phyloP scores from a whole-genome alignment of 192 early-diverging fungal species.

The Linnemannia schmuckeri region DNA sequence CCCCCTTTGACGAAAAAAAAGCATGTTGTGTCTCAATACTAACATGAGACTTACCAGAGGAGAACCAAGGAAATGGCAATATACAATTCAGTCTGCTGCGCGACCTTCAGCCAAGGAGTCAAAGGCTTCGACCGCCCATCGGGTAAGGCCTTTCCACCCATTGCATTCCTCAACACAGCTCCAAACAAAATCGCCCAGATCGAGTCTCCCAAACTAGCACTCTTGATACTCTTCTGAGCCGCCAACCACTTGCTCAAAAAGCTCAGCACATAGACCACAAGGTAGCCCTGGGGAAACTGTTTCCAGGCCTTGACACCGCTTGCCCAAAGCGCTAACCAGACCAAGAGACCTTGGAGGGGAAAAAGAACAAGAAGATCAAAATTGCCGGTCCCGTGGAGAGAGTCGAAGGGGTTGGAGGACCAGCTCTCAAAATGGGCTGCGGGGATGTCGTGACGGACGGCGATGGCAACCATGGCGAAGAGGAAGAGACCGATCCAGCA shows the following conservation, averaged over 20 bases:
- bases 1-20: neutral
- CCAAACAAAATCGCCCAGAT: slow-evolving; percentile 67
- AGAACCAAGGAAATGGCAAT: slow-evolving; percentile 63
- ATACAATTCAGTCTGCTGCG: slow-evolving; percentile 64
- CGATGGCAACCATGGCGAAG: slow-evolving; percentile 54
- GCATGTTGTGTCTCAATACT: neutral
- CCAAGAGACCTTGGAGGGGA: slow-evolving; percentile 50
- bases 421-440: slow-evolving; percentile 52
- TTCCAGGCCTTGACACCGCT: slow-evolving; percentile 42
- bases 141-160: slow-evolving; percentile 15
- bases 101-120: slow-evolving; percentile 59
- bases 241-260: slow-evolving; percentile 62
- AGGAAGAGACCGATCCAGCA: slow-evolving; percentile 64
- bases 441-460: slow-evolving; percentile 53
- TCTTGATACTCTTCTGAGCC: slow-evolving; percentile 51
- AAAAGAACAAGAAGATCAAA: slow-evolving; percentile 58
- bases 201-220: slow-evolving; percentile 59
- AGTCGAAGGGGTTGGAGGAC: slow-evolving; percentile 56
- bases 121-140: slow-evolving; percentile 34
- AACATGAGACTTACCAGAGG: slow-evolving; percentile 32
- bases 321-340: slow-evolving; percentile 55
- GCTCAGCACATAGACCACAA: slow-evolving; percentile 53
- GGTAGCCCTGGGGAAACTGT: slow-evolving; percentile 52
- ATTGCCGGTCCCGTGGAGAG: slow-evolving; percentile 52
- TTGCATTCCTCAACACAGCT: slow-evolving; percentile 47